A percentile compares a stretch with the other conserved stretches of the same genome.
phyloP scores from a whole-genome alignment of 768 basidiomycete genomes.

The Floccularia luteovirens region DNA sequence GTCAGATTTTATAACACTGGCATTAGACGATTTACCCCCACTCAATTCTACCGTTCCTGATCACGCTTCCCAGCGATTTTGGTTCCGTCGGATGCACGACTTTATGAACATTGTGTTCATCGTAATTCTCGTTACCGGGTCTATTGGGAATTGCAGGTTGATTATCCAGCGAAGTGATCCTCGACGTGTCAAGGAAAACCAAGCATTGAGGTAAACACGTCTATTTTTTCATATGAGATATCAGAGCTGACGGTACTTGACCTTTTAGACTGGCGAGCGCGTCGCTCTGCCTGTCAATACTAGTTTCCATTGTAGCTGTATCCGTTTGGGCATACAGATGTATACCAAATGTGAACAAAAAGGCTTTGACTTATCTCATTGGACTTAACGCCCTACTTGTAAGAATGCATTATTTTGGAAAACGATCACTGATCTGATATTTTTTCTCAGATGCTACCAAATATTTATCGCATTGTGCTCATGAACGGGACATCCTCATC shows the following conservation, averaged over 20 bases:
- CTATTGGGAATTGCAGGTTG: conserved; percentile 16
- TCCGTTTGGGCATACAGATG: too few relatives aligned
- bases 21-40: conserved; percentile 14
- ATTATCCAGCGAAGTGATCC: conserved; percentile 13
- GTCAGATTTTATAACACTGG: conserved; percentile 12
- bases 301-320: conserved; percentile 13
- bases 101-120: conserved; percentile 19
- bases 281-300: conserved; percentile 11
- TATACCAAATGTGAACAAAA: too few relatives aligned
- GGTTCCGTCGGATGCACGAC: conserved; percentile 20
- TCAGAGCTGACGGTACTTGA: neutral
- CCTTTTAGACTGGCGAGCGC: conserved; percentile 15
- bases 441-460: conserved; percentile 15
- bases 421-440: neutral
- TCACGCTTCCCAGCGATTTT: conserved; percentile 16
- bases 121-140: conserved; percentile 19
- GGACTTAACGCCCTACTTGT: too few relatives aligned
- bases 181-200: conserved; percentile 10
- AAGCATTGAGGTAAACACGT: conserved; percentile 12
- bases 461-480: conserved; percentile 30
- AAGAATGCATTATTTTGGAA: conserved; percentile 7
- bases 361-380: too few relatives aligned
- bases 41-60: too few relatives aligned
- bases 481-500: conserved; percentile 27
- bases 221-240: neutral